Percentiles rank a stretch among this genome's conserved stretches.
Evolutionary conservation across 108 stramenopile species (phyloP).

Genomic region (Cyclotella atomus): DNA sequence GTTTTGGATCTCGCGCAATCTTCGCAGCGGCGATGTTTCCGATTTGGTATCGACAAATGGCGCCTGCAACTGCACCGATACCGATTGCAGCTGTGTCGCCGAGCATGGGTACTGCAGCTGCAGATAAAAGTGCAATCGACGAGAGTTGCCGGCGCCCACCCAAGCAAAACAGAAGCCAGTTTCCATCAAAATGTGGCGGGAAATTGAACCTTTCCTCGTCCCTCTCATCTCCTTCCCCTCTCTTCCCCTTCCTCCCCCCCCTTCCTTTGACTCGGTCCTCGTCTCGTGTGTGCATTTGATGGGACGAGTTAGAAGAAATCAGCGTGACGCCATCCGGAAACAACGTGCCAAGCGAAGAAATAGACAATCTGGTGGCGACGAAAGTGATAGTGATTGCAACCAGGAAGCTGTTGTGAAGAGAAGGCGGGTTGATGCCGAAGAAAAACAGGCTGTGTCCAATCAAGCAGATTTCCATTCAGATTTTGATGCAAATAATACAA

Average conservation of each 20-base stretch:
- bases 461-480: no score
- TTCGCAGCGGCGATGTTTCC: constrained; percentile 62
- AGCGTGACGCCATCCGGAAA: constrained; percentile 35
- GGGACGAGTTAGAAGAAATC: constrained; percentile 41
- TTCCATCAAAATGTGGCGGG: no score
- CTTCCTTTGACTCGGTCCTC: no score
- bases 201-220: no score
- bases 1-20: constrained; percentile 61
- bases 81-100: constrained; percentile 67
- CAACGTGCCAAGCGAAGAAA: constrained; percentile 23
- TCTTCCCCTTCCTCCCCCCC: no score
- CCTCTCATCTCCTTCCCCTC: no score
- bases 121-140: no score
- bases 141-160: no score
- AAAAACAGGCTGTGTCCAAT: neutral
- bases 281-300: neutral
- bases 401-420: neutral
- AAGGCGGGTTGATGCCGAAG: neutral
- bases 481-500: no score
- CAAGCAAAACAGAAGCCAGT: no score
- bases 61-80: constrained; percentile 71
- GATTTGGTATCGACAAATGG: constrained; percentile 66
- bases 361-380: constrained; percentile 7
- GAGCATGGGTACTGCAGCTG: constrained; percentile 1
- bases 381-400: constrained; percentile 1